phyloP scores from a whole-genome alignment of 495 filamentous ascomycete genomes.

The Talaromyces adpressus region DNA sequence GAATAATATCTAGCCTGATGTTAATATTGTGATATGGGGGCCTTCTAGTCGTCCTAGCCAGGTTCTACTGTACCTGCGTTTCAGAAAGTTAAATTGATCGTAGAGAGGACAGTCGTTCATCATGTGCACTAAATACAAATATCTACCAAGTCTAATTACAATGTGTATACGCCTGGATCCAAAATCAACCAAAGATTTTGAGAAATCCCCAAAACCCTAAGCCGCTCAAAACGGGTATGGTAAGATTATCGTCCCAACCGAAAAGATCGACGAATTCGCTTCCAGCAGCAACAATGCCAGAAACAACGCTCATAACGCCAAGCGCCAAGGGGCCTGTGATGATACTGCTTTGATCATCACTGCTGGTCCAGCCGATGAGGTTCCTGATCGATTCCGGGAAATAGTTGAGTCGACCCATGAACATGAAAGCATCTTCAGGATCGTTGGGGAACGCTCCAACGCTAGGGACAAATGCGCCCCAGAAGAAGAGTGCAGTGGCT shows the following conservation, averaged over 20 bases:
- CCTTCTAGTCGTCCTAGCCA: no score
- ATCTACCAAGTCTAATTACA: slow-evolving; percentile 4
- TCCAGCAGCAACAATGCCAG: slow-evolving; percentile 75
- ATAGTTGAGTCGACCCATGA: slow-evolving; percentile 63
- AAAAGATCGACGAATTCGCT: slow-evolving; percentile 90
- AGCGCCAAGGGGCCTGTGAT: slow-evolving; percentile 64
- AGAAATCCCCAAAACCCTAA: slow-evolving; percentile 89
- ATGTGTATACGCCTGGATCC: neutral
- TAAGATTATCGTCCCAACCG: slow-evolving; percentile 94
- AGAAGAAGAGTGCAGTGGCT: slow-evolving; percentile 74
- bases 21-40: no score
- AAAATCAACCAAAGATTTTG: slow-evolving; percentile 66
- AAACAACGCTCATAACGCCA: slow-evolving; percentile 78
- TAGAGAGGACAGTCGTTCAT: neutral
- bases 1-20: no score
- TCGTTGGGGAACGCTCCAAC: slow-evolving; percentile 60
- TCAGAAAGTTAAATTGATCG: neutral
- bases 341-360: slow-evolving; percentile 38
- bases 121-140: neutral
- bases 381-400: slow-evolving; percentile 46
- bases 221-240: slow-evolving; percentile 87
- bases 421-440: slow-evolving; percentile 68
- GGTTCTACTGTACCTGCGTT: no score
- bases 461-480: slow-evolving; percentile 73
- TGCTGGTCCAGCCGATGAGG: slow-evolving; percentile 36